These are phyloP conservation scores for Truncatella angustata DNA, from an alignment of 2,329 filamentous ascomycete genomes.

Conservation along the genomic window DNA sequence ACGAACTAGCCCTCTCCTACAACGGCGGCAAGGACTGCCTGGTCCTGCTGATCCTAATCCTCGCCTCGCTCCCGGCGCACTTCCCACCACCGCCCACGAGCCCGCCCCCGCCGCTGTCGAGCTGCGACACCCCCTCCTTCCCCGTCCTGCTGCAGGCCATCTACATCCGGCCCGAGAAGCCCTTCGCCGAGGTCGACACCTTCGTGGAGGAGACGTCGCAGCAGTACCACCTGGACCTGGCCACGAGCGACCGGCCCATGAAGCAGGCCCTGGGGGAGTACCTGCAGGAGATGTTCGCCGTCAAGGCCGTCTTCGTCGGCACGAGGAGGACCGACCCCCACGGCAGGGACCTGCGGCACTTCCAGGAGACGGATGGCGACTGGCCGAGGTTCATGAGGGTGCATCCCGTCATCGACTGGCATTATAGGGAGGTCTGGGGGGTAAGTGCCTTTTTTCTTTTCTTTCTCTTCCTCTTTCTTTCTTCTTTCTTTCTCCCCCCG, in stretches of 20 bases:
- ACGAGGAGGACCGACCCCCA: slow-evolving; percentile 92
- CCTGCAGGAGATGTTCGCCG: slow-evolving; percentile 58
- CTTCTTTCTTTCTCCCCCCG: no score
- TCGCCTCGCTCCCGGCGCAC: slow-evolving; percentile 56
- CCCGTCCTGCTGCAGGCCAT: slow-evolving; percentile 67
- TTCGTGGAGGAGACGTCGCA: slow-evolving; percentile 70
- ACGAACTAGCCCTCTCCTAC: slow-evolving; percentile 85
- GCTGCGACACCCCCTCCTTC: slow-evolving; percentile 23
- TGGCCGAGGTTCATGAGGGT: slow-evolving; percentile 94
- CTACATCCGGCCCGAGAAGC: slow-evolving; percentile 82
- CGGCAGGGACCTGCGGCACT: slow-evolving; percentile 73
- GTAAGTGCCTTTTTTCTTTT: no score
- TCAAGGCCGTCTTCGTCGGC: slow-evolving; percentile 82
- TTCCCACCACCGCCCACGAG: slow-evolving; percentile 22
- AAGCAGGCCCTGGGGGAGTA: slow-evolving; percentile 78
- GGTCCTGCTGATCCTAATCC: slow-evolving; percentile 83
- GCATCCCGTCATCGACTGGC: slow-evolving; percentile 97
- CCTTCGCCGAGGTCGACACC: slow-evolving; percentile 80
- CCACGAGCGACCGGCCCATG: slow-evolving; percentile 76
- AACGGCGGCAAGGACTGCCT: slow-evolving; percentile 98
- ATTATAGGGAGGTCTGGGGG: slow-evolving; percentile 91
- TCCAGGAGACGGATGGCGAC: slow-evolving; percentile 81
- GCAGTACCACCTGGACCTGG: slow-evolving; percentile 72
- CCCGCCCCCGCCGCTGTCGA: slow-evolving; percentile 10
- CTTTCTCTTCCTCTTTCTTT: no score